These are phyloP conservation scores for Akebia trifoliata DNA, from an alignment of 164 flowering plant genomes.

Conservation along the genomic window DNA sequence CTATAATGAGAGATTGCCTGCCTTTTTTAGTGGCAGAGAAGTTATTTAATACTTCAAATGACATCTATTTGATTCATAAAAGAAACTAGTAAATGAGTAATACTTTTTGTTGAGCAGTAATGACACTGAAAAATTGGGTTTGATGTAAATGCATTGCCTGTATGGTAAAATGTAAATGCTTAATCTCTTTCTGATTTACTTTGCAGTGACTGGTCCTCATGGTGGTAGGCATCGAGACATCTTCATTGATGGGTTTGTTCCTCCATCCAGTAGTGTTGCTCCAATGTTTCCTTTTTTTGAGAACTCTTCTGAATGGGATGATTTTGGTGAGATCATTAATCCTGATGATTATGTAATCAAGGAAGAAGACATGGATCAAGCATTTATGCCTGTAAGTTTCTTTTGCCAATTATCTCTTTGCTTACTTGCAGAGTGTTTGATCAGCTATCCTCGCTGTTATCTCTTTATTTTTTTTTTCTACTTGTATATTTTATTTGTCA, in stretches of 20 bases:
- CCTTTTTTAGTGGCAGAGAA: background rate
- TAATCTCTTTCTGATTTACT: constrained; percentile 6
- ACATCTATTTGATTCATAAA: background rate
- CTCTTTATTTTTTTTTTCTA: background rate
- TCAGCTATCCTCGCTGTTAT: too few relatives aligned
- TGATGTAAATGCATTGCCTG: background rate
- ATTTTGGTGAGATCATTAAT: constrained; percentile 94
- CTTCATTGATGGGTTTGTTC: constrained; percentile 88
- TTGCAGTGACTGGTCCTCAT: constrained; percentile 41
- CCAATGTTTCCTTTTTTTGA: constrained; percentile 97
- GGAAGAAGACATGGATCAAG: constrained; percentile 73
- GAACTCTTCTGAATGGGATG: constrained; percentile 85
- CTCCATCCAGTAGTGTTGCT: constrained; percentile 66
- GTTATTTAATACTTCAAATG: background rate
- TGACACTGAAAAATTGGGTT: background rate
- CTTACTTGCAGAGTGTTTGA: background rate
- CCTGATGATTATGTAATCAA: constrained; percentile 87
- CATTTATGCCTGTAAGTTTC: constrained; percentile 46
- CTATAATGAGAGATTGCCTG: background rate
- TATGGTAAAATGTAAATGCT: background rate
- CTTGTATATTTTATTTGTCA: background rate
- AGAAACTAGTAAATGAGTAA: background rate
- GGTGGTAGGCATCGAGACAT: constrained; percentile 54
- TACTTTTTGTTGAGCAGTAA: background rate
- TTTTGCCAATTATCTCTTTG: constrained; percentile 1